phyloP scores from a whole-genome alignment of 148 eudicot genomes.

The Dianthus caryophyllus region DNA sequence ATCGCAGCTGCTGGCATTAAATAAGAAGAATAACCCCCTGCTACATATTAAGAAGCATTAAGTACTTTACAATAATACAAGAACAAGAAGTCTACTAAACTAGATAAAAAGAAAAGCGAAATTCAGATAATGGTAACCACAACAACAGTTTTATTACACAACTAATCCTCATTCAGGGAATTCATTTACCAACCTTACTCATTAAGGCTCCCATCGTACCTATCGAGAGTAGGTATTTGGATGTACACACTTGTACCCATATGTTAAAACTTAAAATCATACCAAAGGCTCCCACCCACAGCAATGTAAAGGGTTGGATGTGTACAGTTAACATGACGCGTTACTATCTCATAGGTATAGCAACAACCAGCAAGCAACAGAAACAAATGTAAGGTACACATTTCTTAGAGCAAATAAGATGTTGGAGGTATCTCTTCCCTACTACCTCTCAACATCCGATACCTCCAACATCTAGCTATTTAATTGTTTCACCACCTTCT shows the following conservation, averaged over 20 bases:
- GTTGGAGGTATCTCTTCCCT: no score
- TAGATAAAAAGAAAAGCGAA: background rate
- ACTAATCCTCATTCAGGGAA: background rate
- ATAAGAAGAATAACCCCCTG: conserved; percentile 71
- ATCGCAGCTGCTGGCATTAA: conserved; percentile 88
- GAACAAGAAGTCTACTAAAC: background rate
- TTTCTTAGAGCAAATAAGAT: background rate
- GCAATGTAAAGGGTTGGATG: background rate
- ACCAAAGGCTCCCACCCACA: background rate
- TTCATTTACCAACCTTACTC: background rate
- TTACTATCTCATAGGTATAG: no score
- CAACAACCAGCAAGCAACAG: no score
- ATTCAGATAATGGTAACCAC: background rate
- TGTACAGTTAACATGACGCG: background rate
- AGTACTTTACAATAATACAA: background rate
- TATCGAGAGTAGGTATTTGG: no score
- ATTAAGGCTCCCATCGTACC: no score
- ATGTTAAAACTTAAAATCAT: no score
- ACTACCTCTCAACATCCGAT: no score
- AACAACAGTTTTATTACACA: background rate
- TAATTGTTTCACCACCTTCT: background rate
- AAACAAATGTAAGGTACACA: no score
- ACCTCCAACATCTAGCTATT: background rate
- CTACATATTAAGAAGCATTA: conserved; percentile 6
- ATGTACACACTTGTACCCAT: no score